phyloP scores from a whole-genome alignment of 2,329 filamentous ascomycete genomes.

The Cladosporium sp. region DNA sequence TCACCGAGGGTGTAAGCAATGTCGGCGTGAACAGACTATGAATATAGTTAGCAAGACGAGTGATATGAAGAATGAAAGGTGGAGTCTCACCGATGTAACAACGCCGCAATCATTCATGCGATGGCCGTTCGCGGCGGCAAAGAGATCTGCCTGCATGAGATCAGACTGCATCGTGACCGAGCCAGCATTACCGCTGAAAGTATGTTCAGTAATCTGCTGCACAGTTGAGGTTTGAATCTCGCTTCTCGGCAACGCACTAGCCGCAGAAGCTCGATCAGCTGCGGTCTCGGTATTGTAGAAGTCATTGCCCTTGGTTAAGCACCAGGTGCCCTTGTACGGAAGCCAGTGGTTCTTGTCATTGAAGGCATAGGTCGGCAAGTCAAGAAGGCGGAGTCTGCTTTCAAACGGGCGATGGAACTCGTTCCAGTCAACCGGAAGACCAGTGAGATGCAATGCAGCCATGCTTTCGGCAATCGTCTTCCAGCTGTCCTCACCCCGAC shows the following conservation, averaged over 20 bases:
- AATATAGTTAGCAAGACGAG: not conserved
- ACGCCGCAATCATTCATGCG: conserved; percentile 14
- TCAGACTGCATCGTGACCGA: conserved; percentile 12
- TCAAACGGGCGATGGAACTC: conserved; percentile 55
- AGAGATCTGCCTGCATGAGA: conserved; percentile 13
- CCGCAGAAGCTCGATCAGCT: not conserved
- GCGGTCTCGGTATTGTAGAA: not conserved
- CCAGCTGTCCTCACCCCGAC: conserved; percentile 33
- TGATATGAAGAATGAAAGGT: not conserved
- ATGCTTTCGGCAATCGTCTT: conserved; percentile 48
- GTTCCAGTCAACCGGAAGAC: conserved; percentile 57
- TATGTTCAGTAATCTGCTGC: conserved; percentile 10
- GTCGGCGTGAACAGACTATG: conserved; percentile 15
- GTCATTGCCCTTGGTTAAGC: conserved; percentile 24
- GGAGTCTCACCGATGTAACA: conserved; percentile 12
- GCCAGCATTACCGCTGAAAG: conserved; percentile 1
- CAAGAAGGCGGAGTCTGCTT: conserved; percentile 42
- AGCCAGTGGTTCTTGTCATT: conserved; percentile 37
- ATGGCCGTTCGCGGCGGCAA: conserved; percentile 13
- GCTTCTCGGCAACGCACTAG: not conserved
- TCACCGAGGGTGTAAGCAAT: conserved; percentile 15
- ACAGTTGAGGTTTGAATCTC: conserved; percentile 7
- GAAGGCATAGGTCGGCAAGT: conserved; percentile 45
- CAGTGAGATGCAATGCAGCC: conserved; percentile 49
- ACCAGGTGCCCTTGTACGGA: conserved; percentile 32